Percentiles rank a stretch among this genome's conserved stretches.
Conservation (phyloP, 129 eudicot genomes). For the Glebionis coronaria region DNA sequence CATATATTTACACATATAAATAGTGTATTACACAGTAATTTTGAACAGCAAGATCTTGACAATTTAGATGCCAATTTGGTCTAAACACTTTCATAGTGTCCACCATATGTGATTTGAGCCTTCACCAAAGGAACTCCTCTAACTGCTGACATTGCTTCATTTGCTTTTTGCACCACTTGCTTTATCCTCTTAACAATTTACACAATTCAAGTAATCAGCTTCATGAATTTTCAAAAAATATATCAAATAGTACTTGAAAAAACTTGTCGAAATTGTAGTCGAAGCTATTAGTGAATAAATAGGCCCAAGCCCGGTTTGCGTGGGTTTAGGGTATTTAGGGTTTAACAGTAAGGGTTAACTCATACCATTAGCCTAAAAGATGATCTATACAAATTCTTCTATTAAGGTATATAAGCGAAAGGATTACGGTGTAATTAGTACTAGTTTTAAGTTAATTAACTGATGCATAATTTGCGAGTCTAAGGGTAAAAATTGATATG, state of each 20-base stretch:
- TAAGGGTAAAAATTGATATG: too few species aligned
- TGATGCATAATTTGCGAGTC: too few species aligned
- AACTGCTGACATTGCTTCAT: conserved; percentile 64
- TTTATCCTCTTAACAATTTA: conserved; percentile 56
- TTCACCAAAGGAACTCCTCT: conserved; percentile 66
- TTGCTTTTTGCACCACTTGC: conserved; percentile 66
- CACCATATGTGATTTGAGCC: conserved; percentile 82
- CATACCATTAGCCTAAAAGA: too few species aligned
- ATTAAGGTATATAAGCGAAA: too few species aligned
- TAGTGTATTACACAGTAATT: neutral
- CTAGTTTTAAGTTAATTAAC: too few species aligned
- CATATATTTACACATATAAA: neutral
- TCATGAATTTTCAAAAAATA: neutral
- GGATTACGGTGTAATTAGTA: too few species aligned
- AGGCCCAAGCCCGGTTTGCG: too few species aligned
- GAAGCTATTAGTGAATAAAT: too few species aligned
- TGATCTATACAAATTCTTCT: too few species aligned
- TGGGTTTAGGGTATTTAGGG: too few species aligned
- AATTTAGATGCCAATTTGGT: neutral
- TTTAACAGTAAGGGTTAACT: too few species aligned
- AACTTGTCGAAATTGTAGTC: too few species aligned
- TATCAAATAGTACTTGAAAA: neutral
- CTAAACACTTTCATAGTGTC: conserved; percentile 58
- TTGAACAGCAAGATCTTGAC: neutral
- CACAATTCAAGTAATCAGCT: conserved; percentile 1